A percentile compares a stretch with the other conserved stretches of the same genome.
Evolutionary conservation across 75 land plant genomes (phyloP).

Genomic region (Picea sitchensis): DNA sequence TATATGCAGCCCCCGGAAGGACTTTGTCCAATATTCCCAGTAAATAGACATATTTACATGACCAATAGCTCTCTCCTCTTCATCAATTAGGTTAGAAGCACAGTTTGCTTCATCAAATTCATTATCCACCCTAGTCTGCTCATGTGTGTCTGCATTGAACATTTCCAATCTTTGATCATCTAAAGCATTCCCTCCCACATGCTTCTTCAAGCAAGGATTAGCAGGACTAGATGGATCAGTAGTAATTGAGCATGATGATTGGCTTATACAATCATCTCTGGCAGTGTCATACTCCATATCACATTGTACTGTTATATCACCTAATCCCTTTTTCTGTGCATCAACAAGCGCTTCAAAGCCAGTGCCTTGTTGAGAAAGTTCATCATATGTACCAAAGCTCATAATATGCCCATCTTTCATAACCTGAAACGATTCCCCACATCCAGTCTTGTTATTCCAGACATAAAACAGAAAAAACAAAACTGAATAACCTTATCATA

Average conservation of each 20-base stretch:
- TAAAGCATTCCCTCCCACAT: neutral
- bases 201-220: neutral
- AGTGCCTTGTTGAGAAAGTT: constrained; percentile 15
- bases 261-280: neutral
- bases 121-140: neutral
- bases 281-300: neutral
- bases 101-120: neutral
- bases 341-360: constrained; percentile 28
- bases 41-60: constrained; percentile 26
- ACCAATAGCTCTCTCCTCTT: constrained; percentile 34
- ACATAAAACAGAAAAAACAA: neutral
- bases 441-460: neutral
- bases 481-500: neutral
- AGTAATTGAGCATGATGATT: constrained; percentile 3
- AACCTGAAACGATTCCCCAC: constrained; percentile 19
- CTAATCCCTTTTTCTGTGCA: constrained; percentile 30
- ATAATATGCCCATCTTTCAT: constrained; percentile 26
- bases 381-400: constrained; percentile 28
- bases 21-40: constrained; percentile 35
- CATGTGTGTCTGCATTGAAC: neutral
- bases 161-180: neutral
- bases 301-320: constrained; percentile 11
- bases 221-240: neutral
- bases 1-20: constrained; percentile 20
- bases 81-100: constrained; percentile 23